Evolutionary conservation across 176 grass and related monocot genomes (phyloP).

Genomic region (Ensete glaucum): DNA sequence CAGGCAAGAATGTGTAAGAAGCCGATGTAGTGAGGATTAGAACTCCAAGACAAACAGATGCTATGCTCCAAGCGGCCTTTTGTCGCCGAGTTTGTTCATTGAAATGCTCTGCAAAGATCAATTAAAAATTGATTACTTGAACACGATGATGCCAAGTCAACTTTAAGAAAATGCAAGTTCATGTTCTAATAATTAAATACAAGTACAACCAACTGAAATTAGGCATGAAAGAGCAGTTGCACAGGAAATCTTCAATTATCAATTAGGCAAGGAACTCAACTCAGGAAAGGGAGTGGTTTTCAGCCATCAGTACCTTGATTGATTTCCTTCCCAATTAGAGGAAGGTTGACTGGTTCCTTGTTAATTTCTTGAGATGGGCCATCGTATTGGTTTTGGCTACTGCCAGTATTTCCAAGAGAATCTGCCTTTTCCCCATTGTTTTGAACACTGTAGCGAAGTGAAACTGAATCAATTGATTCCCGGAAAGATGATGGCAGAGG

Average conservation of each 20-base stretch:
- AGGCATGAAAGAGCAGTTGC: not conserved
- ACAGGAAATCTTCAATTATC: not conserved
- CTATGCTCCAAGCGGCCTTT: conserved; percentile 48
- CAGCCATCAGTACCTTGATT: not conserved
- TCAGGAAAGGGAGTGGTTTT: not conserved
- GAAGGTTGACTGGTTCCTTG: conserved; percentile 25
- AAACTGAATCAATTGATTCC: conserved; percentile 51
- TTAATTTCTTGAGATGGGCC: conserved; percentile 42
- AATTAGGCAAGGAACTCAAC: too few relatives aligned
- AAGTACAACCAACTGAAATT: not conserved
- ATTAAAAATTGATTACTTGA: not conserved
- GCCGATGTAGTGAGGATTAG: conserved; percentile 34
- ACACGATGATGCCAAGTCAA: not conserved
- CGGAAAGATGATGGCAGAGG: conserved; percentile 53
- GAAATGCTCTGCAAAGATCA: conserved; percentile 17
- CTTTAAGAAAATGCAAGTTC: not conserved
- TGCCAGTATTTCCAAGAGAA: conserved; percentile 21
- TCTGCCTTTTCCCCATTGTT: conserved; percentile 35
- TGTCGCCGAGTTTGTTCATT: conserved; percentile 30
- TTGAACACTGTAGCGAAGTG: conserved; percentile 28
- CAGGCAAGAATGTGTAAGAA: conserved; percentile 47
- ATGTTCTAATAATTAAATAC: not conserved
- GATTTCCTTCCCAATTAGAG: conserved; percentile 48
- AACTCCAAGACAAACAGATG: conserved; percentile 38
- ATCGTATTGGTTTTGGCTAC: conserved; percentile 7